Base-by-base conservation (phyloP, 1,139 yeast genomes). In the Meyerozyma athensensis region DNA sequence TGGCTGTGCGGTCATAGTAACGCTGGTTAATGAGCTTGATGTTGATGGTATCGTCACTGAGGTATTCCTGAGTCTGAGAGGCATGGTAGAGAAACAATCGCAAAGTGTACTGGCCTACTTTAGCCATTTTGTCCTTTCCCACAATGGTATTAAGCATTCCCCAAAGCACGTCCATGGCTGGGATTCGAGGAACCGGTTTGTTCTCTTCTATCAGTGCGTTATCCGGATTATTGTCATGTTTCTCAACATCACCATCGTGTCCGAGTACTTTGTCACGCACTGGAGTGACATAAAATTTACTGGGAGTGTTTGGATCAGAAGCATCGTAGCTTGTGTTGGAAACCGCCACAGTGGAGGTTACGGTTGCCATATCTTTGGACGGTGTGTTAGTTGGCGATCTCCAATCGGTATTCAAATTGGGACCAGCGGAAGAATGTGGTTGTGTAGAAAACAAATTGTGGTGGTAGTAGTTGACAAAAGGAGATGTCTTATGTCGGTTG, bases 101-200 rank as follows among this genome's bases (percentile, higher is more conserved):
- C 36, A 83, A 56, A 0, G 73, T 54, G 49, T 81, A 82, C 49
- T 79, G 84, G 20, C 78, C 65, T 4, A 78, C 64, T 49, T 83
- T 83, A 24, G 86, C 84, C 46, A 80, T 43, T 50, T 81, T 81
- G 51, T 83, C 92, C 54, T 82, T 83, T 24, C 90, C 90, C 2
- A 76, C 69, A 19, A 81, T 57, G 40, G 72, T 71, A 43, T 72
- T 74, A 41, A 80, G 57, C 60, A 77, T 61, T 26, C 64, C 62
- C 61, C 79, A 71, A 40, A 79, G 62, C 4, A 81, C 61, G 36
- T 76, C 81, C 54, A 63, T 19, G 7, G 32, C 10, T 5, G 23
- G 24, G n/a, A 31, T 10, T 24, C 10, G 32, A n/a, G 32, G 31
- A 5, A 10, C 9, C 10, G 23, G 23, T n/a, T n/a, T n/a, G n/a